Base-by-base conservation (phyloP, 2,329 filamentous ascomycete species). In the Epichloe baconii region DNA sequence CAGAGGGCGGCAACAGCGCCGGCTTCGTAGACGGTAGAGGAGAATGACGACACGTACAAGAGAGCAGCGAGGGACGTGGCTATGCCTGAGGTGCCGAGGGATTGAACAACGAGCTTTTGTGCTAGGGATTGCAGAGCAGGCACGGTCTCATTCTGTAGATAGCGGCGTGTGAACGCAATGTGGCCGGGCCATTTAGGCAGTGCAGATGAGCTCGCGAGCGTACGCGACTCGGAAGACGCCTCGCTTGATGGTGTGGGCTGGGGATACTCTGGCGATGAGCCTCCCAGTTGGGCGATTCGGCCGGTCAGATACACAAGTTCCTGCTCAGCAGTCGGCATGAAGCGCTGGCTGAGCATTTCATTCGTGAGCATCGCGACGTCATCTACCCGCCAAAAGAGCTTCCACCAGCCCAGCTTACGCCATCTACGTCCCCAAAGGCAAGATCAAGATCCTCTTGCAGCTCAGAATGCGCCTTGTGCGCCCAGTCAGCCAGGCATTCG, bases 341-440 rank as follows among this genome's bases (percentile, higher is more conserved):
- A 97, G 6, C 79, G 76, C 56, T 83, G 82, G 53, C 79, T 78
- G 3, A 96, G 72, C 54, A 96, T 84, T 58, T 93, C 86, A 1
- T 82, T 80, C 3, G 86, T 83, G 50, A 95, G 82, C 76, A 91
- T 85, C 3, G 82, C 80, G 11, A 96, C 88, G 60, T 96, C 91
- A 62, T 97, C 91, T 23, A 93, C 89, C 19, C 88, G 82, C 89
- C 89, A 95, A 63, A 95, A 89, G 0, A 97, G 76, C 65, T 95
- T 95, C 85, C 88, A 96, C 90, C 91, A 97, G 15, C 82, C 78
- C 4, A 95, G 73, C 55, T 86, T 84, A 26, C 80, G 78, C 91
- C 91, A 96, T 40, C 82, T 75, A 17, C 71, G 75, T n/a, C 86
- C 82, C 78, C 73, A 59, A 96, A 91, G 0, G 88, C 89, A 44